Evolutionary conservation across 2,329 filamentous ascomycete genomes (phyloP).

Genomic region (Coleophoma eucalyptorum): DNA sequence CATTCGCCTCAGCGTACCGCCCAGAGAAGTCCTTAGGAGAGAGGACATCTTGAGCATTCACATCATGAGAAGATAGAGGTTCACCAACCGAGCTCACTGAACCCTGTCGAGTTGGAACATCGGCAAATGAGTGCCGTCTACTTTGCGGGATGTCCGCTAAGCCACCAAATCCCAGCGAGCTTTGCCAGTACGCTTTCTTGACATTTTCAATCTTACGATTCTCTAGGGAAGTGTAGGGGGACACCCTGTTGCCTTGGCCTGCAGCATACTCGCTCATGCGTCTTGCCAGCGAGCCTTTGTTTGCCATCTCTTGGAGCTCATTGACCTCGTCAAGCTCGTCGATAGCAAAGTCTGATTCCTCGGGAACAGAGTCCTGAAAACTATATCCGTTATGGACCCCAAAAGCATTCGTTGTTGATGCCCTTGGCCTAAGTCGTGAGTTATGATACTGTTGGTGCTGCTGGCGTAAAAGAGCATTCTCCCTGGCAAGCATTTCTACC

Average conservation of each 20-base stretch:
- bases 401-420: slow-evolving; percentile 50
- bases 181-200: slow-evolving; percentile 69
- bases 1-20: slow-evolving; percentile 23
- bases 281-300: slow-evolving; percentile 23
- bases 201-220: slow-evolving; percentile 61
- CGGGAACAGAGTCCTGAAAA: slow-evolving; percentile 56
- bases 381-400: slow-evolving; percentile 52
- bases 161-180: slow-evolving; percentile 61
- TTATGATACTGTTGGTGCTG: slow-evolving; percentile 54
- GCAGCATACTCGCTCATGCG: slow-evolving; percentile 31
- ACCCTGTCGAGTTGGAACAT: slow-evolving; percentile 59
- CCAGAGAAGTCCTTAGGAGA: slow-evolving; percentile 22
- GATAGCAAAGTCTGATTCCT: slow-evolving; percentile 69
- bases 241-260: slow-evolving; percentile 24
- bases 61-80: slow-evolving; percentile 33
- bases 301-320: slow-evolving; percentile 36
- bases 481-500: slow-evolving; percentile 58
- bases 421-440: slow-evolving; percentile 51
- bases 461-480: slow-evolving; percentile 59
- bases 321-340: slow-evolving; percentile 64
- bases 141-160: slow-evolving; percentile 65
- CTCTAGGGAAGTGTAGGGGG: slow-evolving; percentile 42
- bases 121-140: slow-evolving; percentile 76
- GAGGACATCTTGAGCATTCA: slow-evolving; percentile 19
- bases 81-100: slow-evolving; percentile 60